phyloP scores from a whole-genome alignment of 139 green algal species.

The Astrephomene gubernaculifera region DNA sequence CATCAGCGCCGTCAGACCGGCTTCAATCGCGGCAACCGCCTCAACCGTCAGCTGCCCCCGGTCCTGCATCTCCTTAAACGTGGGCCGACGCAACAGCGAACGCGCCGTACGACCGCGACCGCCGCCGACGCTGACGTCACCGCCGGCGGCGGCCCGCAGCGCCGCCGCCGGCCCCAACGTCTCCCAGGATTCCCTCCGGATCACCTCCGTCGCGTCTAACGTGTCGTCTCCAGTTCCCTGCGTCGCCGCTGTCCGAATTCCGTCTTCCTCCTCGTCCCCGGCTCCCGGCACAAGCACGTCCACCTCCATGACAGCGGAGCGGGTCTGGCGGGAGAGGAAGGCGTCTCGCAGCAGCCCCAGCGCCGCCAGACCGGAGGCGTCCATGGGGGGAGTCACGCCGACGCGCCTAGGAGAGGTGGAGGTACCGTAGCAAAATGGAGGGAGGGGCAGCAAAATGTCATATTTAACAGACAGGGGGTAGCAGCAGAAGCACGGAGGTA shows the following conservation, averaged over 20 bases:
- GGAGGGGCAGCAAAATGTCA: too few relatives aligned
- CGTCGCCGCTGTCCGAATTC: neutral
- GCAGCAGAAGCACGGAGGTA: too few relatives aligned
- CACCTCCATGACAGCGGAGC: slow-evolving; percentile 30
- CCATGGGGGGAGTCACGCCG: slow-evolving; percentile 30
- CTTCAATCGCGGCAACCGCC: slow-evolving; percentile 14
- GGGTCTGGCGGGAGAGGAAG: slow-evolving; percentile 16
- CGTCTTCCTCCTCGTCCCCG: neutral
- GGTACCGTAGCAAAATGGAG: too few relatives aligned
- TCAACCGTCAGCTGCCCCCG: slow-evolving; percentile 12
- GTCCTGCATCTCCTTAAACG: slow-evolving; percentile 32
- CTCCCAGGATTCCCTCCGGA: too few relatives aligned
- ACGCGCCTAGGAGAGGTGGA: slow-evolving; percentile 17
- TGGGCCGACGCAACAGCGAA: neutral
- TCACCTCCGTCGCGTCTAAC: too few relatives aligned
- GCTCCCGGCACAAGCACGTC: slow-evolving; percentile 22
- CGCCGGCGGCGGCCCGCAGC: neutral
- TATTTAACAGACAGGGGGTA: too few relatives aligned
- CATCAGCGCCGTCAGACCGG: slow-evolving; percentile 15
- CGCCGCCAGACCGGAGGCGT: neutral
- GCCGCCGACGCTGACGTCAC: neutral
- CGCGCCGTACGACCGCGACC: neutral
- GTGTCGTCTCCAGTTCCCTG: too few relatives aligned
- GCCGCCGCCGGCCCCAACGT: too few relatives aligned
- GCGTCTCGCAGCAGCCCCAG: slow-evolving; percentile 10